Percentiles rank a stretch among this genome's conserved stretches.
Conservation (phyloP, 345 rosid genomes). For the Bruguiera sexangula region DNA sequence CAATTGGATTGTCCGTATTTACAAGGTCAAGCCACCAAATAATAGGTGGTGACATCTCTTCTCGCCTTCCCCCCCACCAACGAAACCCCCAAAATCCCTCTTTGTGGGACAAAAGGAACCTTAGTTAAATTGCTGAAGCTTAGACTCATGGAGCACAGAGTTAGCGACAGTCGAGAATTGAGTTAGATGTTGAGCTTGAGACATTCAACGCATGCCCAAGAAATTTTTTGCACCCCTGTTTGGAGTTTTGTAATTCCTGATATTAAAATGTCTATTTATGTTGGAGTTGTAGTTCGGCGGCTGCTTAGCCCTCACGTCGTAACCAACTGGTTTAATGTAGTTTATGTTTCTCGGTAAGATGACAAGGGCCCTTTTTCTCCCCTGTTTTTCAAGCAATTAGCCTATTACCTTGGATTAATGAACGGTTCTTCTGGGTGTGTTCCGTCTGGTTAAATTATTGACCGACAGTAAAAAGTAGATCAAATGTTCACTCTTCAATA, state of each 20-base stretch:
- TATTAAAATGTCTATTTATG: not conserved
- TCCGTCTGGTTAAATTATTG: too few species aligned
- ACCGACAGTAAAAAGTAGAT: too few species aligned
- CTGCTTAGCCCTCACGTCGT: too few species aligned
- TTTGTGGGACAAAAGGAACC: not conserved
- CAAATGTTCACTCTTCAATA: too few species aligned
- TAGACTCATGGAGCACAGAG: not conserved
- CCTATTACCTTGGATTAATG: too few species aligned
- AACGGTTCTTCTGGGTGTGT: too few species aligned
- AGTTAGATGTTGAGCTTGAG: not conserved
- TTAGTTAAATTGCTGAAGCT: not conserved
- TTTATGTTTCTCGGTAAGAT: too few species aligned
- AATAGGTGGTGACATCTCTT: slow-evolving; percentile 68
- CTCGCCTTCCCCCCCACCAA: not conserved
- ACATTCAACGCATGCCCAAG: not conserved
- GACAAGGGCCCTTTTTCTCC: too few species aligned
- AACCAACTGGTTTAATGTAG: too few species aligned
- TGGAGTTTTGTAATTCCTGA: not conserved
- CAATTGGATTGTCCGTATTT: slow-evolving; percentile 97
- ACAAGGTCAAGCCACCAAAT: slow-evolving; percentile 92
- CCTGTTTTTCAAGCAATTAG: too few species aligned
- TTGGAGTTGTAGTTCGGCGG: too few species aligned
- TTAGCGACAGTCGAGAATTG: not conserved
- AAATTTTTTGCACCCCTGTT: not conserved
- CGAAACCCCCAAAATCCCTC: too few species aligned